Conservation (phyloP, 352 stramenopile species). For the Globisporangium spiculum region DNA sequence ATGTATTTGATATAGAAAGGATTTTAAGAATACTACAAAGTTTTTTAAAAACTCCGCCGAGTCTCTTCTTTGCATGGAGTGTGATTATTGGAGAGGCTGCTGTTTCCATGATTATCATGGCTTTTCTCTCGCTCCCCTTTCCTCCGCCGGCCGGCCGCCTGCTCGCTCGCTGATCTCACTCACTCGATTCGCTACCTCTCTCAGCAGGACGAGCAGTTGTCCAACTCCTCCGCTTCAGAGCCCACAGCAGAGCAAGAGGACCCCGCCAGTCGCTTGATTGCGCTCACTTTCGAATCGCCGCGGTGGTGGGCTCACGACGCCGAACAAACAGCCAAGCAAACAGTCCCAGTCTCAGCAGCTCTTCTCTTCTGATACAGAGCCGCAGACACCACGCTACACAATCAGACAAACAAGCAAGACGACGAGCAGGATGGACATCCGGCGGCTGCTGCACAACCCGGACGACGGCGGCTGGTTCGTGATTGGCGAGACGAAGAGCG, state of each 20-base stretch:
- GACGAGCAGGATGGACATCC: constrained; percentile 54
- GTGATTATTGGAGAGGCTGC: not conserved
- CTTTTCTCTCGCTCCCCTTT: not conserved
- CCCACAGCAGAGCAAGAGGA: too few species aligned
- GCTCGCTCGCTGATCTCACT: not conserved
- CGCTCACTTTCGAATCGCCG: not conserved
- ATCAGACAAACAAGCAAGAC: not conserved
- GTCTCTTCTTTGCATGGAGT: too few species aligned
- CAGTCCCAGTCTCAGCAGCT: not conserved
- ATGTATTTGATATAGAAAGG: too few species aligned
- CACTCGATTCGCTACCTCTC: too few species aligned
- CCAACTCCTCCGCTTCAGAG: too few species aligned
- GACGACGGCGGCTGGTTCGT: constrained; percentile 77
- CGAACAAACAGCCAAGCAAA: not conserved
- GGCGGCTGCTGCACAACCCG: constrained; percentile 70
- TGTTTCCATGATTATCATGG: constrained; percentile 4
- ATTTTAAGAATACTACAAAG: too few species aligned
- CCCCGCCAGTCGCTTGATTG: not conserved
- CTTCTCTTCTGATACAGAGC: not conserved
- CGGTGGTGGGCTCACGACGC: not conserved
- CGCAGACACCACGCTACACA: not conserved
- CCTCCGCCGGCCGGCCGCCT: not conserved
- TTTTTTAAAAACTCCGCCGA: too few species aligned
- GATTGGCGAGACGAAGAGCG: constrained; percentile 70
- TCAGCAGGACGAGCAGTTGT: too few species aligned